Percentiles rank a stretch among this genome's conserved stretches.
phyloP scores from a whole-genome alignment of 805 yeast genomes.

The Candida suzukii region DNA sequence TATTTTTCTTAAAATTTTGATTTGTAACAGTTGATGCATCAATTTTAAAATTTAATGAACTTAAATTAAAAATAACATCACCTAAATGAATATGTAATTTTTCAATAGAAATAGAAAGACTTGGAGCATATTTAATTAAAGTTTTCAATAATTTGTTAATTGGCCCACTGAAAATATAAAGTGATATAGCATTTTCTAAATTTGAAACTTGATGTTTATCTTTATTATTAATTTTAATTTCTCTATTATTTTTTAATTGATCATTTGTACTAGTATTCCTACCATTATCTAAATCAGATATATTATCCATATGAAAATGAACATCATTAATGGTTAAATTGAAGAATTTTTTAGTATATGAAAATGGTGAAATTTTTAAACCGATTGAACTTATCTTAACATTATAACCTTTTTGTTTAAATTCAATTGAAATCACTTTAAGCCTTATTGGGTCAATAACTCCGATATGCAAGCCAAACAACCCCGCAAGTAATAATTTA shows the following conservation, averaged over 20 bases:
- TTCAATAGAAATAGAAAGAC: constrained; percentile 11
- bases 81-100: constrained; percentile 1
- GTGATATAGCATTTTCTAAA: constrained; percentile 11
- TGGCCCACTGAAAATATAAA: no score
- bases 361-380: constrained; percentile 7
- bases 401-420: constrained; percentile 4
- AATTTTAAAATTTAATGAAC: neutral
- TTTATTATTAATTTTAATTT: no score
- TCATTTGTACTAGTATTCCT: no score
- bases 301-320: no score
- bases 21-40: constrained; percentile 4
- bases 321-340: neutral
- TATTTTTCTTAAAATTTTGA: constrained; percentile 1
- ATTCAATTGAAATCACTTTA: constrained; percentile 10
- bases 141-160: constrained; percentile 8
- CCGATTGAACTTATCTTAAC: constrained; percentile 4
- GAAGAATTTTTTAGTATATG: constrained; percentile 7
- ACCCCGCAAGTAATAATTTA: neutral
- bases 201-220: constrained; percentile 6
- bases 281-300: no score
- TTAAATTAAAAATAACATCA: neutral
- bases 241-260: neutral
- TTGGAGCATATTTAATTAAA: constrained; percentile 15
- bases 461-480: constrained; percentile 21
- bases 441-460: constrained; percentile 21